phyloP scores from a whole-genome alignment of 306 rosid species.

The Rubus parviflorus region DNA sequence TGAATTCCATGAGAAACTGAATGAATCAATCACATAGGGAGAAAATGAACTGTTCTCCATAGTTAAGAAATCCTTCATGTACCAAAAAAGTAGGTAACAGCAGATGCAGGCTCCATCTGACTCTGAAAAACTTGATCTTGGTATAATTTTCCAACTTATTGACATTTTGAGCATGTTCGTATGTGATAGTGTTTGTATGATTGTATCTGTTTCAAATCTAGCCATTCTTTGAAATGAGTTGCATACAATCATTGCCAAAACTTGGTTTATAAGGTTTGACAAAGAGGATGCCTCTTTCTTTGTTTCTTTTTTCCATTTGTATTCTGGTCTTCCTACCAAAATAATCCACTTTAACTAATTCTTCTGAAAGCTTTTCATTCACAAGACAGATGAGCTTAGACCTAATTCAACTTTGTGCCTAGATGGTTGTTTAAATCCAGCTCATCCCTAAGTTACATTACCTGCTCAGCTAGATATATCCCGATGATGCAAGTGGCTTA shows the following conservation, averaged over 20 bases:
- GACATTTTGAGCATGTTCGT: background rate
- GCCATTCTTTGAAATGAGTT: background rate
- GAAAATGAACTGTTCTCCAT: background rate
- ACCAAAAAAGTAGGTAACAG: background rate
- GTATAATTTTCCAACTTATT: background rate
- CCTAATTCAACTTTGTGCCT: background rate
- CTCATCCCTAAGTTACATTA: background rate
- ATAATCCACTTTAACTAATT: background rate
- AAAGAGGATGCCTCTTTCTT: background rate
- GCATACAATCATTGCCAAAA: background rate
- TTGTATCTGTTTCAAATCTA: background rate
- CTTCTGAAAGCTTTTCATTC: background rate
- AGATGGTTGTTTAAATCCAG: background rate
- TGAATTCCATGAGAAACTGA: background rate
- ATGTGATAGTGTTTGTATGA: background rate
- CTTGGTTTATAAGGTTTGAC: background rate
- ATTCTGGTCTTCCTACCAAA: background rate
- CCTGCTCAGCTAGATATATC: slow-evolving; percentile 3
- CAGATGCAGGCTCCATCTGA: background rate
- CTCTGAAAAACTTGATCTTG: background rate
- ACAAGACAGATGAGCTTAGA: background rate
- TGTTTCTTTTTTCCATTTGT: background rate
- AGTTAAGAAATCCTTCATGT: background rate
- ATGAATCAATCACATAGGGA: background rate
- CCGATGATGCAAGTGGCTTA: background rate